phyloP scores from a whole-genome alignment of 2,329 filamentous ascomycete species.

The Rachicladosporium sp. region DNA sequence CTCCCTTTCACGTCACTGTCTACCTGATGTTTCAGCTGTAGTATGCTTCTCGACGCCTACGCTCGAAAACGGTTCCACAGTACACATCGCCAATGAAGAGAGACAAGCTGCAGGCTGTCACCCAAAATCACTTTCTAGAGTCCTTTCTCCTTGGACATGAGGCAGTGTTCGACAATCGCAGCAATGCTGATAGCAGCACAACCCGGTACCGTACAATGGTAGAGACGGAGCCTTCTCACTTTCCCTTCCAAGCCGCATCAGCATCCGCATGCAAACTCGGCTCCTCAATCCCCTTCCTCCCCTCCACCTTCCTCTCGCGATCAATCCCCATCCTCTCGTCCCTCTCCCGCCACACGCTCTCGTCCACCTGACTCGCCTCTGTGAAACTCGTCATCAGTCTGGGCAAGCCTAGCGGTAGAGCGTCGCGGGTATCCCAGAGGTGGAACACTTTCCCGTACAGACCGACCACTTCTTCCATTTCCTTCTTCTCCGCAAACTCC shows the following conservation, averaged over 20 bases:
- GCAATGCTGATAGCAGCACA: no score
- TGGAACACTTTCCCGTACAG: conserved; percentile 80
- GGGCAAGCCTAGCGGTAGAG: conserved; percentile 47
- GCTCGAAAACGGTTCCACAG: no score
- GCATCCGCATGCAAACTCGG: conserved; percentile 37
- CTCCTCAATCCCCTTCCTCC: conserved; percentile 40
- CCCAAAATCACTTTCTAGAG: no score
- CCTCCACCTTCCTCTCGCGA: conserved; percentile 39
- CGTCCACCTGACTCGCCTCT: conserved; percentile 35
- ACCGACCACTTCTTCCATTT: conserved; percentile 64
- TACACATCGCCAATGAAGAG: no score
- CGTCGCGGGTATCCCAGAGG: conserved; percentile 73
- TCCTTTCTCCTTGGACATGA: no score
- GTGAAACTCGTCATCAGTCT: conserved; percentile 54
- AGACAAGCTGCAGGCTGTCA: no score
- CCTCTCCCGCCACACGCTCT: conserved; percentile 36
- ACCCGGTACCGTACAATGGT: no score
- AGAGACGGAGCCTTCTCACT: no score
- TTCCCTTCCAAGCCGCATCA: conserved; percentile 33
- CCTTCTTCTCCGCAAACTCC: conserved; percentile 64
- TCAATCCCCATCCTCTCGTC: conserved; percentile 44
- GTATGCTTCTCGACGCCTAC: no score
- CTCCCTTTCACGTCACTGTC: no score
- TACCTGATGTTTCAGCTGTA: no score
- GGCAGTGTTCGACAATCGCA: no score